These are phyloP conservation scores for Hibiscus mutabilis DNA, from an alignment of 345 rosid species.

Conservation along the genomic window DNA sequence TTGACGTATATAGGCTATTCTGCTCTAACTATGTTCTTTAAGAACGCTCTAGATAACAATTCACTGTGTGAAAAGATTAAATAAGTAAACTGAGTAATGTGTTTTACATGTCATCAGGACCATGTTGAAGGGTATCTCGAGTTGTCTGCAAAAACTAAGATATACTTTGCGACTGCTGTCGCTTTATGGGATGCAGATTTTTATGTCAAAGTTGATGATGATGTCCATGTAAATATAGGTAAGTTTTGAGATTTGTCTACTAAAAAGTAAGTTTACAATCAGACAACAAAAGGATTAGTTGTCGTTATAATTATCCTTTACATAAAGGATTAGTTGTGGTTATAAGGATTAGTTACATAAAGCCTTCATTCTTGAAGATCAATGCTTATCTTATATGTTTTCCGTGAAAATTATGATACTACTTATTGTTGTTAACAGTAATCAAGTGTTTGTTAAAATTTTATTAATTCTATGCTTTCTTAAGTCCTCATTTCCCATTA, in stretches of 20 bases:
- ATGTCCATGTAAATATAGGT: constrained; percentile 98
- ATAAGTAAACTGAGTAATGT: background rate
- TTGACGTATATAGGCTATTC: background rate
- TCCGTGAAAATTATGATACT: background rate
- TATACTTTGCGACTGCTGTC: constrained; percentile 82
- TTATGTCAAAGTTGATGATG: constrained; percentile 96
- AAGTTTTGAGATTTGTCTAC: constrained; percentile 3
- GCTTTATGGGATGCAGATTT: constrained; percentile 90
- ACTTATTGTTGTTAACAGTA: background rate
- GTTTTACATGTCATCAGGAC: constrained; percentile 43
- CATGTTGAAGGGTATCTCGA: constrained; percentile 98
- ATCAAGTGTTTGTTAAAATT: background rate
- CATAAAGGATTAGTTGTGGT: background rate
- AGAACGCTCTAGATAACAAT: background rate
- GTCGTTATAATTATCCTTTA: background rate
- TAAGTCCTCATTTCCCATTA: constrained; percentile 5
- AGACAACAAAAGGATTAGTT: background rate
- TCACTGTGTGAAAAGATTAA: background rate
- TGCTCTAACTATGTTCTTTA: background rate
- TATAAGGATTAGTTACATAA: background rate
- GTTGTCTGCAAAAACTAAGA: constrained; percentile 93
- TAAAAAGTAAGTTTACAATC: background rate
- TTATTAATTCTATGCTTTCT: background rate
- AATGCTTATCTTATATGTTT: background rate
- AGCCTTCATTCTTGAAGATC: background rate